phyloP scores from a whole-genome alignment of 139 green algal species.

The Picochlorum sp. region DNA sequence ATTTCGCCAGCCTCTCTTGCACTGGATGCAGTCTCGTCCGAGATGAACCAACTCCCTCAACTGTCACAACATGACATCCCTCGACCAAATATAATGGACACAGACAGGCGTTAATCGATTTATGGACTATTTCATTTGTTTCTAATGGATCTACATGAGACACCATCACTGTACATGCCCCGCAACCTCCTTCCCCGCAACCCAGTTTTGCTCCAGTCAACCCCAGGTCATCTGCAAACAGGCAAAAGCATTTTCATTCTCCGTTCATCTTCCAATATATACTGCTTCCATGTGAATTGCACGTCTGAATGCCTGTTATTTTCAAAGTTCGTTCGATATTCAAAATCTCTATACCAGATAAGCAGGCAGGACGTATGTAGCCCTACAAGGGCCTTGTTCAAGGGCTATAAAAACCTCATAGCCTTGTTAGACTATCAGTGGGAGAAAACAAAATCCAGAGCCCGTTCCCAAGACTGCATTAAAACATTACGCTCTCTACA shows the following conservation, averaged over 20 bases:
- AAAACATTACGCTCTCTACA: background rate
- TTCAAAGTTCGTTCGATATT: background rate
- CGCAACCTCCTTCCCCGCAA: conserved; percentile 91
- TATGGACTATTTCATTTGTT: conserved; percentile 43
- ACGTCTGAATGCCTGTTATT: background rate
- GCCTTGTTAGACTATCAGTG: too few relatives aligned
- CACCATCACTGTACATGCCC: conserved; percentile 94
- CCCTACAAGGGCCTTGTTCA: too few relatives aligned
- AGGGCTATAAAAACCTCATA: too few relatives aligned
- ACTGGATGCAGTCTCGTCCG: conserved; percentile 82
- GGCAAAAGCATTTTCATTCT: background rate
- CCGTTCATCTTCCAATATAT: too few relatives aligned
- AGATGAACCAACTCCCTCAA: conserved; percentile 83
- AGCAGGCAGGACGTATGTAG: too few relatives aligned
- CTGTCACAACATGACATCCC: conserved; percentile 83
- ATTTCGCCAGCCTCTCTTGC: conserved; percentile 69
- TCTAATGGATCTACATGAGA: conserved; percentile 41
- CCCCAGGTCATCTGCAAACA: conserved; percentile 41
- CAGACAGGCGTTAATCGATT: conserved; percentile 88
- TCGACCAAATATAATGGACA: conserved; percentile 86
- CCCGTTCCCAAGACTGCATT: too few relatives aligned
- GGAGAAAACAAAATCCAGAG: too few relatives aligned
- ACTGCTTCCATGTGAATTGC: background rate
- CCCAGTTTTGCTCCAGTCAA: conserved; percentile 90
- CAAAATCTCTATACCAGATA: too few relatives aligned